A percentile compares a stretch with the other conserved stretches of the same genome.
phyloP scores from a whole-genome alignment of 331 rosid species.

The Spiraea crenata region DNA sequence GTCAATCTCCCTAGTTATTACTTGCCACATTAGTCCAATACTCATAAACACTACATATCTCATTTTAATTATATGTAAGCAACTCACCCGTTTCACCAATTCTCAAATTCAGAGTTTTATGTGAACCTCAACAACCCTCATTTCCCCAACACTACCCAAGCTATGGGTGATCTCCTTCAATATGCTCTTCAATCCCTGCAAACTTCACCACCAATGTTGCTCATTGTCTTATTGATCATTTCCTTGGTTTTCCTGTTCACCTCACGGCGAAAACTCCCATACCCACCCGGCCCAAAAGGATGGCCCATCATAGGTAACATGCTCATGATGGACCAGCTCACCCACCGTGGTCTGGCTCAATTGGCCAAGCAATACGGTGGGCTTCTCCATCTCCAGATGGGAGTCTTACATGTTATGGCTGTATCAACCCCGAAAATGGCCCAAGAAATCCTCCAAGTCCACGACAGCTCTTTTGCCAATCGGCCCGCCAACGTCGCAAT shows the following conservation, averaged over 20 bases:
- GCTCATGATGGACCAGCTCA: conserved; percentile 43
- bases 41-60: neutral
- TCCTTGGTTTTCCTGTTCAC: conserved; percentile 4
- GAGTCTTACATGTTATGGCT: conserved; percentile 40
- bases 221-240: conserved; percentile 11
- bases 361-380: conserved; percentile 41
- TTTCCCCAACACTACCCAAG: neutral
- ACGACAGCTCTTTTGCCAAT: conserved; percentile 42
- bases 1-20: neutral
- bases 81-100: neutral
- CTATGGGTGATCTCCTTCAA: conserved; percentile 20
- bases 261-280: conserved; percentile 24
- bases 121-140: neutral
- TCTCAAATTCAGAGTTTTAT: neutral
- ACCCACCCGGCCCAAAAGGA: conserved; percentile 57
- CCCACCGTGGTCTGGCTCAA: conserved; percentile 42
- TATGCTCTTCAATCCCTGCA: conserved; percentile 9
- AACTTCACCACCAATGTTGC: conserved; percentile 14
- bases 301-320: conserved; percentile 52
- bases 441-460: conserved; percentile 50
- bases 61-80: neutral
- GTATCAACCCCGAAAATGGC: conserved; percentile 51
- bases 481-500: conserved; percentile 41
- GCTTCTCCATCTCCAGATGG: conserved; percentile 45
- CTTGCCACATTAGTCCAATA: neutral